Conservation (phyloP, 2,329 filamentous ascomycete genomes). For the Lasiodiplodia gonubiensis region DNA sequence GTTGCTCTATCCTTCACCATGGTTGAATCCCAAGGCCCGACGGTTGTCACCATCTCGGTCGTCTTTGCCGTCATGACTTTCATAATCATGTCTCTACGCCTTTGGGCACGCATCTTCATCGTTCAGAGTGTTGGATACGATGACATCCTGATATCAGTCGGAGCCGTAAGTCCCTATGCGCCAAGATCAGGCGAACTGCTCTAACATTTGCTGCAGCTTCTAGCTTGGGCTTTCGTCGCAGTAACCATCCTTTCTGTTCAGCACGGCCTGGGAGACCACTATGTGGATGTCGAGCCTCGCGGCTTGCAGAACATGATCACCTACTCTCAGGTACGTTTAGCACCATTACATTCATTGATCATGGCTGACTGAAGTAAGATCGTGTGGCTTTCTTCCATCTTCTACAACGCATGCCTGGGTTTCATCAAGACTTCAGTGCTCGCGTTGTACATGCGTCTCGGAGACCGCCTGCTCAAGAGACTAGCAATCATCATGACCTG, state of each 20-base stretch:
- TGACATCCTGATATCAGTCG: conserved; percentile 38
- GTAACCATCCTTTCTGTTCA: conserved; percentile 42
- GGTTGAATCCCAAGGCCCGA: conserved; percentile 24
- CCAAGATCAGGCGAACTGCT: conserved; percentile 31
- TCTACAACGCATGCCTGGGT: conserved; percentile 53
- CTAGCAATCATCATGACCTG: conserved; percentile 49
- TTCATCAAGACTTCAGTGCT: conserved; percentile 56
- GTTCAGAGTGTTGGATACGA: conserved; percentile 42
- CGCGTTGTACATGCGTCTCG: conserved; percentile 52
- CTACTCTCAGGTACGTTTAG: conserved; percentile 34
- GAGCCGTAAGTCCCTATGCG: conserved; percentile 34
- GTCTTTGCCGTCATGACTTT: conserved; percentile 48
- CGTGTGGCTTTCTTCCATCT: conserved; percentile 56
- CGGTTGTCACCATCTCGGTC: conserved; percentile 43
- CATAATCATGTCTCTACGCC: conserved; percentile 45
- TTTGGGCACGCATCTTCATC: conserved; percentile 50
- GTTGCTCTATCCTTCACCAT: conserved; percentile 18
- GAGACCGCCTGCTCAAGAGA: conserved; percentile 45
- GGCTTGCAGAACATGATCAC: conserved; percentile 34
- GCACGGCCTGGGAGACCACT: conserved; percentile 33
- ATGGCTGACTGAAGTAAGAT: conserved; percentile 18
- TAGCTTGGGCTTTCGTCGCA: conserved; percentile 46
- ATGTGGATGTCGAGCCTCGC: conserved; percentile 35
- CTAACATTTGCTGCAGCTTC: conserved; percentile 32
- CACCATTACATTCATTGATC: not conserved